Conservation (phyloP, 2,329 filamentous ascomycete species). For the Teratosphaeria epicoccoides region DNA sequence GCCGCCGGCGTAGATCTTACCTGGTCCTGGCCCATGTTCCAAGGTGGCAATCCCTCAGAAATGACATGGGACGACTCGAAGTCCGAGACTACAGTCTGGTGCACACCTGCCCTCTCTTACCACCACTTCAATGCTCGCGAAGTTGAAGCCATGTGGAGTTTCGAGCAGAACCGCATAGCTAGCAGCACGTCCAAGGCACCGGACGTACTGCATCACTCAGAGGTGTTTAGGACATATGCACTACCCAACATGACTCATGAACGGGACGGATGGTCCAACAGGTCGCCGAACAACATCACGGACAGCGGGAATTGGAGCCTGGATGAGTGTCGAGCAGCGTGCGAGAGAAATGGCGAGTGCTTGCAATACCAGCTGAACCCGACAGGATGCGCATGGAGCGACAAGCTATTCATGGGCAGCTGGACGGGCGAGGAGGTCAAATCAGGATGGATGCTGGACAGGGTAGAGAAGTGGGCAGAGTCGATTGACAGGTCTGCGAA, state of each 20-base stretch:
- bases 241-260: conserved; percentile 13
- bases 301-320: conserved; percentile 8
- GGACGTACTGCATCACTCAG: conserved; percentile 16
- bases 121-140: conserved; percentile 22
- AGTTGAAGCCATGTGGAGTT: conserved; percentile 18
- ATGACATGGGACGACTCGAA: conserved; percentile 28
- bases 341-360: conserved; percentile 13
- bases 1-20: conserved; percentile 36
- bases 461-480: conserved; percentile 11
- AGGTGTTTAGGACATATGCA: conserved; percentile 19
- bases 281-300: conserved; percentile 11
- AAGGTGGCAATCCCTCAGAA: conserved; percentile 31
- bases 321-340: conserved; percentile 15
- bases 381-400: conserved; percentile 13
- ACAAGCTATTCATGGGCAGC: conserved; percentile 12
- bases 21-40: conserved; percentile 32
- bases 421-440: conserved; percentile 4
- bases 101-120: conserved; percentile 30
- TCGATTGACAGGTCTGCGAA: neutral
- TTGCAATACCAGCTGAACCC: conserved; percentile 16
- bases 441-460: conserved; percentile 16
- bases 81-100: conserved; percentile 29
- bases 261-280: conserved; percentile 19
- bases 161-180: conserved; percentile 20
- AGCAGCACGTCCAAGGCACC: neutral